Conservation (phyloP, 2,329 filamentous ascomycete genomes). For the Chaetomium olivaceum region DNA sequence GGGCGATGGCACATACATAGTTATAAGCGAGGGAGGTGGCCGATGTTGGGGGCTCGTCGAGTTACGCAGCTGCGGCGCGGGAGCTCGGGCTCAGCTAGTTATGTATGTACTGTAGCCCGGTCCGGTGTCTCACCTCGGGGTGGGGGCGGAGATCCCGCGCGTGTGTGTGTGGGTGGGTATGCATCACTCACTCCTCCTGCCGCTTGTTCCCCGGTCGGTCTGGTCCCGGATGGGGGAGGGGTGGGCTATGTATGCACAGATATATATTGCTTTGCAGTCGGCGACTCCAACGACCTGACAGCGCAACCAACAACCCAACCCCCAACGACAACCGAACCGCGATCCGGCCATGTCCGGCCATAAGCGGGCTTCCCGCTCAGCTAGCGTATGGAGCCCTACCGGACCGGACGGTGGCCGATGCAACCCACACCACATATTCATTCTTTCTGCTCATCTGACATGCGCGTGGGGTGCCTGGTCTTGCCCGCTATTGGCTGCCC, state of each 20-base stretch:
- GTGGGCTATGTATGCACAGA: background rate
- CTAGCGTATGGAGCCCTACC: too few species aligned
- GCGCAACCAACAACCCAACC: background rate
- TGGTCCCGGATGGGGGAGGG: too few species aligned
- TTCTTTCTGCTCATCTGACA: background rate
- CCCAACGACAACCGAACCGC: background rate
- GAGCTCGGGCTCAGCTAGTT: too few species aligned
- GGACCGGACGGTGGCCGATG: background rate
- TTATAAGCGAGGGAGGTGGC: background rate
- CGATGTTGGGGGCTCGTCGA: background rate
- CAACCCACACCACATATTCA: background rate
- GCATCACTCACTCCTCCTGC: background rate
- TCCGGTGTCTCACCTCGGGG: background rate
- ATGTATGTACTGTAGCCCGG: too few species aligned
- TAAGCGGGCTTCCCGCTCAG: background rate
- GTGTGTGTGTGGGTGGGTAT: background rate
- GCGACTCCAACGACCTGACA: background rate
- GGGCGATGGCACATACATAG: background rate
- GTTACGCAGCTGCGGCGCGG: background rate
- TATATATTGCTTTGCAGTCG: background rate
- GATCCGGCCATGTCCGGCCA: background rate
- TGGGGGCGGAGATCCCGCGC: background rate
- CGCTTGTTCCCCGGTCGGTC: background rate
- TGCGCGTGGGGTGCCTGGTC: background rate
- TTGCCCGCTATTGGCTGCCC: background rate